Conservation (phyloP, 1,284 basidiomycete genomes). For the Sphagnurus paluster region DNA sequence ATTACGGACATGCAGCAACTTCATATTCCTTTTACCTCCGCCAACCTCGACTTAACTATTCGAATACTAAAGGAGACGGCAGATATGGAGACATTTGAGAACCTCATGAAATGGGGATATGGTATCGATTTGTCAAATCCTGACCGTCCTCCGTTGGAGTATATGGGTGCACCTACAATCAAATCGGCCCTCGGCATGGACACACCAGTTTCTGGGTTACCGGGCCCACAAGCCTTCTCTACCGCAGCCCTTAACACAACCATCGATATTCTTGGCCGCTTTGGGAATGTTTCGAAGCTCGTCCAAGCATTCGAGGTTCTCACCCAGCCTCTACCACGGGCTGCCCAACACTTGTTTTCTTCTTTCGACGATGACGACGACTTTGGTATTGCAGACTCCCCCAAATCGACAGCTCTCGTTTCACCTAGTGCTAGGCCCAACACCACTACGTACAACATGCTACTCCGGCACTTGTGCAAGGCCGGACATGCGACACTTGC, state of each 20-base stretch:
- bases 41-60: slow-evolving; percentile 61
- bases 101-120: slow-evolving; percentile 63
- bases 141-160: slow-evolving; percentile 57
- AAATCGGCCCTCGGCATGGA: slow-evolving; percentile 18
- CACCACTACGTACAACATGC: slow-evolving; percentile 61
- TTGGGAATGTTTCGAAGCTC: slow-evolving; percentile 61
- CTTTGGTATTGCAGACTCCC: slow-evolving; percentile 45
- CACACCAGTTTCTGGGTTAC: slow-evolving; percentile 21
- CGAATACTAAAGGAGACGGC: slow-evolving; percentile 67
- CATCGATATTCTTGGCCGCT: slow-evolving; percentile 64
- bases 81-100: slow-evolving; percentile 52
- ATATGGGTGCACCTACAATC: slow-evolving; percentile 26
- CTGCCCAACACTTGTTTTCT: slow-evolving; percentile 43
- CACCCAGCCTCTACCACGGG: slow-evolving; percentile 60
- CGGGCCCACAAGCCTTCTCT: slow-evolving; percentile 51
- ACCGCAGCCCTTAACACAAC: slow-evolving; percentile 69
- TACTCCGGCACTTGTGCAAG: slow-evolving; percentile 57
- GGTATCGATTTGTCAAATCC: slow-evolving; percentile 73
- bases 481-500: slow-evolving; percentile 50
- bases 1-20: slow-evolving; percentile 55
- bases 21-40: slow-evolving; percentile 49
- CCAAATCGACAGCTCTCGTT: slow-evolving; percentile 33
- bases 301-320: slow-evolving; percentile 75
- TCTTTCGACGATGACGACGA: slow-evolving; percentile 73
- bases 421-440: slow-evolving; percentile 63